Evolutionary conservation across 768 basidiomycete species (phyloP).

Genomic region (Russula sp.): DNA sequence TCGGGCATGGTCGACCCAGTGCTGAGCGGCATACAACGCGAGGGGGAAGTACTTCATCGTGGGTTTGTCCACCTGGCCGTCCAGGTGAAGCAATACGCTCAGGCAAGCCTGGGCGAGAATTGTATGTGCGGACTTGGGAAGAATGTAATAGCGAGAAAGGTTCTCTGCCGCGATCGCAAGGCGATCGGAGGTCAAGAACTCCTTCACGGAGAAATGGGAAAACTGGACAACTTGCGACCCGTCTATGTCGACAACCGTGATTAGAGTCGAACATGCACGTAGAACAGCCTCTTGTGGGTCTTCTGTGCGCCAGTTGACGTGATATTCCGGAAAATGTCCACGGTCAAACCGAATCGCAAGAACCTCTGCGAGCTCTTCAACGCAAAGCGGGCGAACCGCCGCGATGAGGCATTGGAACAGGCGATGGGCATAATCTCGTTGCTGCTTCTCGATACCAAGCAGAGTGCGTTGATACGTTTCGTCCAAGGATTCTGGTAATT

Average conservation of each 20-base stretch:
- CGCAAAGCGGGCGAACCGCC: conserved; percentile 1
- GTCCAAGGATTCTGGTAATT: neutral
- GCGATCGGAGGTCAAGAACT: conserved; percentile 5
- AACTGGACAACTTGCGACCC: conserved; percentile 3
- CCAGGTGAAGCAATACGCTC: neutral
- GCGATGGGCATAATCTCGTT: neutral
- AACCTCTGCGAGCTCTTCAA: conserved; percentile 10
- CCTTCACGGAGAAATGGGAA: conserved; percentile 9
- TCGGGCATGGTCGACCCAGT: conserved; percentile 2
- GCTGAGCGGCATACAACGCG: neutral
- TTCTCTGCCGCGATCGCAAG: neutral
- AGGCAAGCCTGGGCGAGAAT: conserved; percentile 6
- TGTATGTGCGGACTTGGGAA: neutral
- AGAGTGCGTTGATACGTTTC: neutral
- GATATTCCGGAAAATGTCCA: neutral
- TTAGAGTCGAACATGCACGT: conserved; percentile 1
- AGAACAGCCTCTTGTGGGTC: neutral
- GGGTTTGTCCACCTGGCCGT: neutral
- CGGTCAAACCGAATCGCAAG: neutral
- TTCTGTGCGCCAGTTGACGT: neutral
- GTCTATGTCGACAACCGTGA: neutral
- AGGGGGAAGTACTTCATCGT: neutral
- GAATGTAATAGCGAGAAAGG: neutral
- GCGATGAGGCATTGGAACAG: conserved; percentile 8
- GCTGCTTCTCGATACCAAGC: neutral